Conservation (phyloP, 257 asterid genomes). For the Solanum tarapatanum region DNA sequence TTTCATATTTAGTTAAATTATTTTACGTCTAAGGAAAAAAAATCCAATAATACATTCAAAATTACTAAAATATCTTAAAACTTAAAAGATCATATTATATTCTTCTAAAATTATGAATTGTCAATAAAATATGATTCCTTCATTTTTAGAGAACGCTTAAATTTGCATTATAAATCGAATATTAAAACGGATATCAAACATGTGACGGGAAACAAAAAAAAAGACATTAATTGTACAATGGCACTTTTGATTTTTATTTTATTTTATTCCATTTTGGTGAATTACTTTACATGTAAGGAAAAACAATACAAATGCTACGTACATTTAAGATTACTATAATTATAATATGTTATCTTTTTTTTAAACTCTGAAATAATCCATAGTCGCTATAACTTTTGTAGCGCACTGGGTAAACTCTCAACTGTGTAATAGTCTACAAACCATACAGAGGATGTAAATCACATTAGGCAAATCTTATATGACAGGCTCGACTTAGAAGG, state of each 20-base stretch:
- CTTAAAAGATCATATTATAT: not conserved
- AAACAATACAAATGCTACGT: not conserved
- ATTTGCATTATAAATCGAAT: not conserved
- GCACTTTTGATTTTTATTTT: no score
- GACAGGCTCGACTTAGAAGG: no score
- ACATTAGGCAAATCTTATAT: no score
- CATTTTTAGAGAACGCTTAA: not conserved
- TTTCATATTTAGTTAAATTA: not conserved
- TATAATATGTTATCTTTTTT: no score
- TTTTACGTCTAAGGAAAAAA: not conserved
- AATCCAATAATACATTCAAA: not conserved
- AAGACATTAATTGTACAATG: no score
- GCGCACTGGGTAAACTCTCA: no score
- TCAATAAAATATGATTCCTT: not conserved
- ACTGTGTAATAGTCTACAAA: no score
- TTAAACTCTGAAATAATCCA: no score
- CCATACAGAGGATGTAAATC: no score
- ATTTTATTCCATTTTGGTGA: not conserved
- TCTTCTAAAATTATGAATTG: not conserved
- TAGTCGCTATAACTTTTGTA: accelerated
- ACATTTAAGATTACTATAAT: not conserved
- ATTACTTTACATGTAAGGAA: not conserved
- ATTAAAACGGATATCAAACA: no score
- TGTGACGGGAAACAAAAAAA: no score
- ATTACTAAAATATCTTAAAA: not conserved